phyloP scores from a whole-genome alignment of 31 red algal genomes.

The Endocladia muricata region DNA sequence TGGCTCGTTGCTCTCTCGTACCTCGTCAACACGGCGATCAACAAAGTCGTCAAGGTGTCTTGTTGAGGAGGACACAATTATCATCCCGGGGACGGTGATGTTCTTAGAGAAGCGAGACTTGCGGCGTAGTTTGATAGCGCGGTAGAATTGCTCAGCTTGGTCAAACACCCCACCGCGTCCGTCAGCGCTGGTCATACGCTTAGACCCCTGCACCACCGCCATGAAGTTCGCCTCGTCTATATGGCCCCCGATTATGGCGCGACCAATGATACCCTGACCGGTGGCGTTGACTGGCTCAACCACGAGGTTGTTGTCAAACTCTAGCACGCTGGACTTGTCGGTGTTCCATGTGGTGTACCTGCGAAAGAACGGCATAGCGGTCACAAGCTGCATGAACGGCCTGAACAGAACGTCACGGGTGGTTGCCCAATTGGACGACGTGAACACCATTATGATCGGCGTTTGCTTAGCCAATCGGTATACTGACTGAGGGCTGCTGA shows the following conservation, averaged over 20 bases:
- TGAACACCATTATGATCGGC: not conserved
- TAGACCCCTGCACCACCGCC: not conserved
- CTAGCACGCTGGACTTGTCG: not conserved
- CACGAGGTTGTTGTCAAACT: not conserved
- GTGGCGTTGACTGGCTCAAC: not conserved
- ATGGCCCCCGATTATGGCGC: not conserved
- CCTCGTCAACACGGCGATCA: no score
- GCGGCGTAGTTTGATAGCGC: not conserved
- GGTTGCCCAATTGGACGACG: not conserved
- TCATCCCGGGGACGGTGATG: not conserved
- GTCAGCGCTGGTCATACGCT: not conserved
- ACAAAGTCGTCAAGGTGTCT: not conserved
- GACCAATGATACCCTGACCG: not conserved
- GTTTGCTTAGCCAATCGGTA: not conserved
- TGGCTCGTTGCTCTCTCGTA: no score
- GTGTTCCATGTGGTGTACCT: not conserved
- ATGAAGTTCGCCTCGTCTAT: conserved; percentile 9
- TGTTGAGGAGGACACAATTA: not conserved
- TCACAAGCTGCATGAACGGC: not conserved
- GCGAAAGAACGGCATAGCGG: not conserved
- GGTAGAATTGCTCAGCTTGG: not conserved
- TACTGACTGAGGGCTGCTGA: not conserved
- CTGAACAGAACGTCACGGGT: not conserved
- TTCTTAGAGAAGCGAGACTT: conserved; percentile 1
- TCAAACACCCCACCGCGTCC: not conserved